phyloP scores from a whole-genome alignment of 1,284 basidiomycete genomes.

The Rhodotorula sp. region DNA sequence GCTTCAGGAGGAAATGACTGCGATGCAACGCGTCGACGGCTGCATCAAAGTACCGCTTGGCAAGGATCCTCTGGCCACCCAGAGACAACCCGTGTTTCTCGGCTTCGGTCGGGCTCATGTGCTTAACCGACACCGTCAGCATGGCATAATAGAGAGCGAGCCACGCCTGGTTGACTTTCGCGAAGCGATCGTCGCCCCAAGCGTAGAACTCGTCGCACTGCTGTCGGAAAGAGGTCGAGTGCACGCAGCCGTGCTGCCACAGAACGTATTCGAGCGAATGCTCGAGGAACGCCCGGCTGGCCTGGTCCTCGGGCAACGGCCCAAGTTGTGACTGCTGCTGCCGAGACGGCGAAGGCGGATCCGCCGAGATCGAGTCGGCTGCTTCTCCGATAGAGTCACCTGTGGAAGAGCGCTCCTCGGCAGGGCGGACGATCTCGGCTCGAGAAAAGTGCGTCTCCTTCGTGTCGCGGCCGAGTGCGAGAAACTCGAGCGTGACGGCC shows the following conservation, averaged over 20 bases:
- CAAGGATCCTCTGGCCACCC: conserved; percentile 1
- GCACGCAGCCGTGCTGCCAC: conserved; percentile 36
- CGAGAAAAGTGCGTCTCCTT: conserved; percentile 35
- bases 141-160: conserved; percentile 34
- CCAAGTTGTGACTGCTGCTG: not conserved
- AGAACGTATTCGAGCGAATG: conserved; percentile 28
- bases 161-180: conserved; percentile 33
- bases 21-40: conserved; percentile 29
- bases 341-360: not conserved
- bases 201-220: conserved; percentile 32
- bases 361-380: not conserved
- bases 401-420: not conserved
- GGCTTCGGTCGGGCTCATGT: conserved; percentile 26
- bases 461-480: conserved; percentile 39
- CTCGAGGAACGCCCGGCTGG: conserved; percentile 13
- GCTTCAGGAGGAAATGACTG: conserved; percentile 34
- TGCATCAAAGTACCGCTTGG: conserved; percentile 33
- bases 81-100: conserved; percentile 1
- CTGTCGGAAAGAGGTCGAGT: conserved; percentile 19
- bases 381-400: not conserved
- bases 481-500: conserved; percentile 35
- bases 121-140: conserved; percentile 31
- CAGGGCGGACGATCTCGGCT: conserved; percentile 24
- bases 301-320: conserved; percentile 6
- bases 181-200: conserved; percentile 14